These are phyloP conservation scores for Paracoccidioides lutzii DNA, from an alignment of 2,329 filamentous ascomycete genomes.

Conservation along the genomic window DNA sequence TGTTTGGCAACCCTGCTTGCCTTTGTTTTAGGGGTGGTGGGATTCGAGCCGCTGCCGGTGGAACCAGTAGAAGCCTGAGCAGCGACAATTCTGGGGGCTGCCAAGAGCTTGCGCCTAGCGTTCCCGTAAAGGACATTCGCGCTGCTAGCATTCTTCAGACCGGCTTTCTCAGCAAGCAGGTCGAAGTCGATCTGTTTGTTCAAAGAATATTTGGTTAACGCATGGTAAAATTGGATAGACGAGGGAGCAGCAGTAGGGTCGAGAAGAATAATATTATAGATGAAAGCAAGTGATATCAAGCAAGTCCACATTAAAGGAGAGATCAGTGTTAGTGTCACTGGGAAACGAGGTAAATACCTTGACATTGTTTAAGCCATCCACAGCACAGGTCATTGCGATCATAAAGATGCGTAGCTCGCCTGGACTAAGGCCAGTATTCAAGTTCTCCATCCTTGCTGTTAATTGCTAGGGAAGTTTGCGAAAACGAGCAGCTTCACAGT, in stretches of 20 bases:
- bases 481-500: neutral
- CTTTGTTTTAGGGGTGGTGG: conserved; percentile 3
- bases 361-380: conserved; percentile 8
- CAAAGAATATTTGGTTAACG: neutral
- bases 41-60: neutral
- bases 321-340: neutral
- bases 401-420: conserved; percentile 16
- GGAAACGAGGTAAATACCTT: conserved; percentile 8
- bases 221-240: neutral
- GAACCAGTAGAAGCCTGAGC: neutral
- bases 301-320: neutral
- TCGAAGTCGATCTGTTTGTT: conserved; percentile 26
- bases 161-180: conserved; percentile 23
- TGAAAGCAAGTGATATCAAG: neutral
- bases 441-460: conserved; percentile 6
- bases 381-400: conserved; percentile 10
- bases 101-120: conserved; percentile 27
- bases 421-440: conserved; percentile 8
- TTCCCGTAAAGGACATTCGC: conserved; percentile 25
- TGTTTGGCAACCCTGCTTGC: conserved; percentile 11
- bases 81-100: neutral
- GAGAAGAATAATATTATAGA: neutral
- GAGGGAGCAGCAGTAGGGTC: neutral
- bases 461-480: conserved; percentile 1
- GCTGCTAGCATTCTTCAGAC: conserved; percentile 25